Evolutionary conservation across 2,329 filamentous ascomycete species (phyloP), one percentile per base, ranked within the genome.

Genomic region (Thyridium curvatum): DNA sequence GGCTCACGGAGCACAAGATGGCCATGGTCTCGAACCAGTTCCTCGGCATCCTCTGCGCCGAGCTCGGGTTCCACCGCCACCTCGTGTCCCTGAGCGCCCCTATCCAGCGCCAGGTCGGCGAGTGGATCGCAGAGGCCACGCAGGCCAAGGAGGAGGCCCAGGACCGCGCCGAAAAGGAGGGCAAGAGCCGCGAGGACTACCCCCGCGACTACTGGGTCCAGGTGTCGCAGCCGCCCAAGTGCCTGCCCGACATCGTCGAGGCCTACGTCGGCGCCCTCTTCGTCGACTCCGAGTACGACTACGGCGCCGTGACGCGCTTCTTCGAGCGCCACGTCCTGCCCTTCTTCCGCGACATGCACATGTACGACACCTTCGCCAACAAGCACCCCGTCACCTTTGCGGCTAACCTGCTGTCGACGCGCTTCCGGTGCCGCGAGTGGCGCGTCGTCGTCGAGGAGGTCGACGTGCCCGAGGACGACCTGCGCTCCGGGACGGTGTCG

Each of bases 11-110:
- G 61, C 91, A 97, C 71, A 97, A 97, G 65, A 96, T 94, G 82
- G 88, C 90, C n/a, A 96, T 98, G 86, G 90, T 93, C 0, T 93
- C 87, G 38, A 98, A 98, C 64, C 89, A 90, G 44, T 98, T 97
- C 54, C 72, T 96, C 2, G 88, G 86, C 2, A 86, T 82, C 14
- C 68, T 97, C 3, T 84, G 84, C 42, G 86, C 94, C 3, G 74
- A 78, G 35, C 73, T 97, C 1, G 82, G 77, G 1, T 83, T 97
- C 40, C 81, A 96, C 54, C 76, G 69, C 35, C 82, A 91, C 54
- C 64, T 97, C 13, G 74, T 79, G 0, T 63, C 71, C 6, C 69
- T 84, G 8, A 66, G 64, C 3, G 50, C 61, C 0, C 49, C 52
- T 0, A 51, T 75, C 28, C 59, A 70, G 28, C 61, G 57, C 14